Conservation (phyloP, 73 alveolate species). For the Uronychia setigera region DNA sequence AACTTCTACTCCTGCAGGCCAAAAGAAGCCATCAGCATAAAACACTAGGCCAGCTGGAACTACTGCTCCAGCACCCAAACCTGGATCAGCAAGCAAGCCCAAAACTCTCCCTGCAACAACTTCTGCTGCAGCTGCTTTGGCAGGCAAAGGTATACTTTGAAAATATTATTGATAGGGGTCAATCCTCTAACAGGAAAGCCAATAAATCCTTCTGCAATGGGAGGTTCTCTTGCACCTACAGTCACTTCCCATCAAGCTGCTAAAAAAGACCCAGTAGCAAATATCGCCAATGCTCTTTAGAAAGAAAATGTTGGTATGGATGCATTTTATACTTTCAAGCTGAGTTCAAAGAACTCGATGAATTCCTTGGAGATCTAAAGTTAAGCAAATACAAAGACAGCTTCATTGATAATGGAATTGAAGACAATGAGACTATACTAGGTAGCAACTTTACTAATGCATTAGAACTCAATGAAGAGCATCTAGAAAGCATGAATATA, state of each 20-base stretch:
- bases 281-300: neutral
- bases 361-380: conserved; percentile 36
- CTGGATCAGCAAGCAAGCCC: conserved; percentile 9
- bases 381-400: conserved; percentile 53
- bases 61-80: conserved; percentile 21
- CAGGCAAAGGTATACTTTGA: conserved; percentile 16
- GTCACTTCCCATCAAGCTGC: neutral
- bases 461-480: conserved; percentile 63
- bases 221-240: too few species aligned
- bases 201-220: neutral
- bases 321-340: neutral
- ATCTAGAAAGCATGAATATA: conserved; percentile 57
- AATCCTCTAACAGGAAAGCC: conserved; percentile 6
- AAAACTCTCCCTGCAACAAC: conserved; percentile 12
- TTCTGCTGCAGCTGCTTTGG: neutral
- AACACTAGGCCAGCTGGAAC: too few species aligned
- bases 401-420: conserved; percentile 72
- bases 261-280: neutral
- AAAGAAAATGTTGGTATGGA: neutral
- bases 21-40: conserved; percentile 12
- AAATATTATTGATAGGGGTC: conserved; percentile 19
- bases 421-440: conserved; percentile 66
- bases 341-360: conserved; percentile 53
- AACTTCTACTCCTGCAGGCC: too few species aligned
- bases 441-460: neutral